A percentile compares a stretch with the other conserved stretches of the same genome.
These are phyloP conservation scores for Salix brachista DNA, from an alignment of 345 rosid genomes.

Conservation along the genomic window DNA sequence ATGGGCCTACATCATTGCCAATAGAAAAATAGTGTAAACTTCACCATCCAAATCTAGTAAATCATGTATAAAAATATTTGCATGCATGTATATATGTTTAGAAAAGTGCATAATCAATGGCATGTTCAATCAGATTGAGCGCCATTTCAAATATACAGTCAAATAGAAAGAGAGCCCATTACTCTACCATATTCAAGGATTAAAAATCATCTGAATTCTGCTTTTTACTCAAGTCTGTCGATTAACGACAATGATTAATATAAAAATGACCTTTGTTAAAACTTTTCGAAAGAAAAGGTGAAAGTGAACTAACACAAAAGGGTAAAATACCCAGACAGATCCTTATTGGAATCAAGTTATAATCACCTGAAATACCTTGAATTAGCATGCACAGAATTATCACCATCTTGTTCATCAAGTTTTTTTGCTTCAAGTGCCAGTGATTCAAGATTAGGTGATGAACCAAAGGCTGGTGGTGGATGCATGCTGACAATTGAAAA, in stretches of 20 bases:
- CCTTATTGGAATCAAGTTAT: not conserved
- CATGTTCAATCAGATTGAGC: not conserved
- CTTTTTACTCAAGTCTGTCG: not conserved
- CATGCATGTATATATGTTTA: not conserved
- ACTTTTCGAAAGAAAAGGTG: not conserved
- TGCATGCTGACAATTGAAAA: constrained; percentile 62
- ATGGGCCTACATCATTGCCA: constrained; percentile 60
- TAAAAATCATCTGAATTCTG: not conserved
- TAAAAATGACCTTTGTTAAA: not conserved
- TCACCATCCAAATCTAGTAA: constrained; percentile 9
- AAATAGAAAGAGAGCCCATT: not conserved
- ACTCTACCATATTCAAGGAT: not conserved
- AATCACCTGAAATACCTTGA: constrained; percentile 58
- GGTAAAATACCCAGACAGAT: not conserved
- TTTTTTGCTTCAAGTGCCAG: constrained; percentile 65
- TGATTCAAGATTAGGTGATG: constrained; percentile 91
- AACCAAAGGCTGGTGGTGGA: constrained; percentile 98
- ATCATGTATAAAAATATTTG: not conserved
- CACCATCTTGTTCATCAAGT: constrained; percentile 49
- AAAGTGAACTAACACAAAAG: not conserved
- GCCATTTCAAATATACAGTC: not conserved
- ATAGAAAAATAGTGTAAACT: not conserved
- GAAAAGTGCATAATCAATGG: not conserved
- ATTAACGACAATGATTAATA: not conserved
- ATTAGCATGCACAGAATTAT: constrained; percentile 74